Conservation (phyloP, 2,329 filamentous ascomycete species). For the Arthrocladium fulminans region DNA sequence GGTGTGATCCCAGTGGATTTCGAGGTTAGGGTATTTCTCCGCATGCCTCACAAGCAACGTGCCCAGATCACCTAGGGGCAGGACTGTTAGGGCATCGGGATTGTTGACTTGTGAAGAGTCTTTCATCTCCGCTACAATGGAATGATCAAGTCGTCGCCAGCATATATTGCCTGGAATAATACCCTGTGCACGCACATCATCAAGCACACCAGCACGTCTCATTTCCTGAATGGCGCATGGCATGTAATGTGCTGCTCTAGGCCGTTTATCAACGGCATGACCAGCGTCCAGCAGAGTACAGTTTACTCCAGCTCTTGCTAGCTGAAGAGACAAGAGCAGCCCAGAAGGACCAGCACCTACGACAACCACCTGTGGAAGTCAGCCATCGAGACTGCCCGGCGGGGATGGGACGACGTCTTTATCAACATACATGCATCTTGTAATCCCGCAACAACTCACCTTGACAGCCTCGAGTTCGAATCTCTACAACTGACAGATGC, state of each 20-base stretch:
- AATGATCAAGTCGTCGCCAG: conserved; percentile 37
- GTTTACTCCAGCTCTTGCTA: conserved; percentile 27
- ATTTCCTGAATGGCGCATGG: conserved; percentile 51
- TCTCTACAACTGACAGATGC: no score
- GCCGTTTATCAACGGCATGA: conserved; percentile 48
- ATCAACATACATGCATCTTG: background rate
- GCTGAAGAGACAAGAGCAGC: conserved; percentile 26
- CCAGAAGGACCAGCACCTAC: conserved; percentile 29
- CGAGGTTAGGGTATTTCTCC: conserved; percentile 26
- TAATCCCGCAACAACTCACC: background rate
- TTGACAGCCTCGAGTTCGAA: no score
- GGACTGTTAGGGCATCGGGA: conserved; percentile 33
- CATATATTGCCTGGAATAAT: conserved; percentile 36
- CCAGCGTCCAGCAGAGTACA: conserved; percentile 45
- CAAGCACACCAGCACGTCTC: conserved; percentile 49
- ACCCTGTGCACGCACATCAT: conserved; percentile 38
- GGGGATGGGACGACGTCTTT: background rate
- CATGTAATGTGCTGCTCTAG: conserved; percentile 55
- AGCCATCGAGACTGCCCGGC: background rate
- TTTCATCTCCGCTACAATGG: conserved; percentile 26
- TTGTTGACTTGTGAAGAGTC: conserved; percentile 17
- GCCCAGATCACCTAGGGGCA: conserved; percentile 38
- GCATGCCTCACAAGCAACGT: conserved; percentile 35
- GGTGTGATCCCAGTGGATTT: conserved; percentile 40
- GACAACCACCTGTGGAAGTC: conserved; percentile 11